These are phyloP conservation scores for Boletus semigastroideus DNA, from an alignment of 1,284 basidiomycete genomes.

Conservation along the genomic window DNA sequence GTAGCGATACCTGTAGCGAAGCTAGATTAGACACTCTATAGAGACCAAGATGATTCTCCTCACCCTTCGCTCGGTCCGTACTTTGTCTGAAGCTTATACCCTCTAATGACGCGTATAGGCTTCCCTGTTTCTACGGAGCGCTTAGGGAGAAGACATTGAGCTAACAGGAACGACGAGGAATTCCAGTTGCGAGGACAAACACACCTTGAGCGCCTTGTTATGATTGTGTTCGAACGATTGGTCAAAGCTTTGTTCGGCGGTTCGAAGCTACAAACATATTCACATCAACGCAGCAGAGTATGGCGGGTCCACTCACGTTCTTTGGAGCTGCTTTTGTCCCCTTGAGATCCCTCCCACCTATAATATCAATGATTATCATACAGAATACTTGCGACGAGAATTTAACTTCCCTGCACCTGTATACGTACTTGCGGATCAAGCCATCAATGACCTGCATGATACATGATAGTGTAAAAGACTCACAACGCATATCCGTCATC, in stretches of 20 bases:
- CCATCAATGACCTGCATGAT: neutral
- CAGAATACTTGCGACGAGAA: neutral
- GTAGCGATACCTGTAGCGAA: constrained; percentile 67
- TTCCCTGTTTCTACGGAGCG: constrained; percentile 68
- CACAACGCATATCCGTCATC: constrained; percentile 80
- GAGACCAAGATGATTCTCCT: constrained; percentile 9
- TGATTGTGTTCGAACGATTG: constrained; percentile 72
- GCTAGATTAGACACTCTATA: neutral
- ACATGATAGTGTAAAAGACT: constrained; percentile 32
- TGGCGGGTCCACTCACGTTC: constrained; percentile 51
- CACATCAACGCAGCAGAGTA: neutral
- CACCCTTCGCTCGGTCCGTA: constrained; percentile 76
- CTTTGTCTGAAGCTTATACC: constrained; percentile 68
- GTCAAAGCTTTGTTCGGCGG: constrained; percentile 78
- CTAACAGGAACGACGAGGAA: neutral
- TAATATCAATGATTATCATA: neutral
- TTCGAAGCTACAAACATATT: constrained; percentile 60
- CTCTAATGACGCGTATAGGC: constrained; percentile 80
- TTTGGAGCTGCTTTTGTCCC: constrained; percentile 76
- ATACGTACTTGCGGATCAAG: constrained; percentile 52
- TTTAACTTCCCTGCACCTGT: constrained; percentile 62
- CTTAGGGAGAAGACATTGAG: constrained; percentile 36
- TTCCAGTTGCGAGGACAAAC: neutral
- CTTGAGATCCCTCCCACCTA: constrained; percentile 78
- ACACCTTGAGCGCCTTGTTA: constrained; percentile 67